Conservation (phyloP, 2,329 filamentous ascomycete genomes). For the Cryphonectria radicalis region DNA sequence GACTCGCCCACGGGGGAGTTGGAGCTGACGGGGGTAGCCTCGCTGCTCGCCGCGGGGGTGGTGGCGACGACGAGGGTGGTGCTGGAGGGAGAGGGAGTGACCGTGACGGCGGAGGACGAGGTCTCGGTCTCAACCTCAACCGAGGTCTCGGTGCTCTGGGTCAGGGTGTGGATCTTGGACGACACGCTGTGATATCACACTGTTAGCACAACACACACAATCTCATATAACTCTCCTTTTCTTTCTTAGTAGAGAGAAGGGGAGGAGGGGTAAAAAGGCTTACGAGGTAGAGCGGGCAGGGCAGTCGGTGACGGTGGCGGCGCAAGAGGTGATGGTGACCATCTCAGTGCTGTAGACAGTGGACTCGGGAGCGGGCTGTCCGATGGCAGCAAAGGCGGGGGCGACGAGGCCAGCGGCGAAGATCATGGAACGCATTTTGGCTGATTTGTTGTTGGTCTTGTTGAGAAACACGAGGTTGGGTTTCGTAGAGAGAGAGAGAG, state of each 20-base stretch:
- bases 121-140: conserved; percentile 41
- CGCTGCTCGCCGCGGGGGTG: conserved; percentile 25
- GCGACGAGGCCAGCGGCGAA: conserved; percentile 53
- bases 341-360: conserved; percentile 63
- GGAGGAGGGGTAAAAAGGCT: conserved; percentile 35
- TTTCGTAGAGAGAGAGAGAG: conserved; percentile 32
- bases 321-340: conserved; percentile 66
- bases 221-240: background rate
- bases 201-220: background rate
- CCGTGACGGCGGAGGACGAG: conserved; percentile 32
- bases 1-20: conserved; percentile 31
- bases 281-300: conserved; percentile 40
- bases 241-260: conserved; percentile 36
- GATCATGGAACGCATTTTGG: conserved; percentile 66
- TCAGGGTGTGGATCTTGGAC: conserved; percentile 65
- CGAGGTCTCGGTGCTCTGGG: conserved; percentile 37
- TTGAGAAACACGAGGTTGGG: conserved; percentile 28
- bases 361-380: conserved; percentile 34
- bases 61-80: conserved; percentile 33
- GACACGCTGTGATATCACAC: conserved; percentile 43
- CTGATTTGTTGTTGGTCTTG: conserved; percentile 32
- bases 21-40: conserved; percentile 27
- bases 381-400: conserved; percentile 45
- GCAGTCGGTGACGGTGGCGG: conserved; percentile 57
- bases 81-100: conserved; percentile 38